Percentiles rank a stretch among this genome's conserved stretches.
These are phyloP conservation scores for Annona squamosa DNA, from an alignment of 164 flowering plant genomes.

Conservation along the genomic window DNA sequence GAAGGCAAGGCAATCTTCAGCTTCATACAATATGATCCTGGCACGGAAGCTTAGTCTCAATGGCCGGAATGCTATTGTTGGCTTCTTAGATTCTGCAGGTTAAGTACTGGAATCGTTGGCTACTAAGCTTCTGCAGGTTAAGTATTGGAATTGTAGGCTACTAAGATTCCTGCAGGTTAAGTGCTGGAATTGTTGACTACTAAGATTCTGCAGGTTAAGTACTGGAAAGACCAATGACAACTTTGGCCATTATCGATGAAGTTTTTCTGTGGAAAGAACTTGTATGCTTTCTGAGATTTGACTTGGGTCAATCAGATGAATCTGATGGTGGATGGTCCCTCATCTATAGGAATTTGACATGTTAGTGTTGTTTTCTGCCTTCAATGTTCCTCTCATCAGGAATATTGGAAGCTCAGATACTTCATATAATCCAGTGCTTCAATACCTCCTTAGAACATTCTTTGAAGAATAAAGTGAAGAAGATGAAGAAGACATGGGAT, in stretches of 20 bases:
- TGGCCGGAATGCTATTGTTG: neutral
- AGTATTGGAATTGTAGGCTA: neutral
- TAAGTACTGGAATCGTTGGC: neutral
- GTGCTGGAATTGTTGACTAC: neutral
- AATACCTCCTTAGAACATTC: neutral
- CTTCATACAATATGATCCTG: neutral
- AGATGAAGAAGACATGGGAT: no score
- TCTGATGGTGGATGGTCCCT: neutral
- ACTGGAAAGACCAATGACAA: neutral
- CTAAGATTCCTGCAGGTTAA: neutral
- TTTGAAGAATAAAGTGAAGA: no score
- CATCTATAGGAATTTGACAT: neutral
- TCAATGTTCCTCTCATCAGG: neutral
- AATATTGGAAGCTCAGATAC: constrained; percentile 7
- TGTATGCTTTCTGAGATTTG: neutral
- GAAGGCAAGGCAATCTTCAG: neutral
- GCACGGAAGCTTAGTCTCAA: neutral
- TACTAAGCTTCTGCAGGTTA: neutral
- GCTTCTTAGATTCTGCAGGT: neutral
- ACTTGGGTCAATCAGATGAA: neutral
- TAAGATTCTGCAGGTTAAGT: neutral
- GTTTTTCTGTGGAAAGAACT: neutral
- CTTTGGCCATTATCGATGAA: neutral
- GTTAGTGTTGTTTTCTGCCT: neutral
- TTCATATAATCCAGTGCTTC: neutral